These are phyloP conservation scores for Tremellales sp. DNA, from an alignment of 1,284 basidiomycete species.

Conservation along the genomic window DNA sequence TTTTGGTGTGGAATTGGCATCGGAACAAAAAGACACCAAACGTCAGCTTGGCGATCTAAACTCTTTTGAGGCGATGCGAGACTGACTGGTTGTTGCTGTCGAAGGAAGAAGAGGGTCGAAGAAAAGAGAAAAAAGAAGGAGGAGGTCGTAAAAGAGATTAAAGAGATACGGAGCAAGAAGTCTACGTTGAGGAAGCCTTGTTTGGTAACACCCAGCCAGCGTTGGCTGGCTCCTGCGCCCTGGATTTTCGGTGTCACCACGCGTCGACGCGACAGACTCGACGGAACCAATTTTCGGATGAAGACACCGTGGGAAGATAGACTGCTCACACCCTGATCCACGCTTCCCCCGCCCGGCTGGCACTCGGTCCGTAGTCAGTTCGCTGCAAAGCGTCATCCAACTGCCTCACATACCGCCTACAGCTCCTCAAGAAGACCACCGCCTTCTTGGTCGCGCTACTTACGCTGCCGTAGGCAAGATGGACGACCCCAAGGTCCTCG, in stretches of 20 bases:
- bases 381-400: too few relatives aligned
- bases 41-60: not conserved
- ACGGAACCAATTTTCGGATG: not conserved
- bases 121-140: not conserved
- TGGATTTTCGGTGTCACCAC: not conserved
- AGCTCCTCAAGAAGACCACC: too few relatives aligned
- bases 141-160: not conserved
- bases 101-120: too few relatives aligned
- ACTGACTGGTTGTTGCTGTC: conserved; percentile 1
- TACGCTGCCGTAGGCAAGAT: conserved; percentile 8
- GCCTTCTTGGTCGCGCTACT: too few relatives aligned
- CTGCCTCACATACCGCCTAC: too few relatives aligned
- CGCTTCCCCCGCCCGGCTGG: too few relatives aligned
- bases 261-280: not conserved
- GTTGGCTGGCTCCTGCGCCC: too few relatives aligned
- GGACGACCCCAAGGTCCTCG: conserved; percentile 43
- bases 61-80: not conserved
- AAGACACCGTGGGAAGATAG: too few relatives aligned
- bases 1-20: not conserved
- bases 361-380: too few relatives aligned
- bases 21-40: not conserved
- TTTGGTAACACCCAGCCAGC: too few relatives aligned
- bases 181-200: not conserved
- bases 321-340: too few relatives aligned
- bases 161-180: not conserved